Evolutionary conservation across 2,329 filamentous ascomycete genomes (phyloP).

Genomic region (Emericellopsis cladophorae): DNA sequence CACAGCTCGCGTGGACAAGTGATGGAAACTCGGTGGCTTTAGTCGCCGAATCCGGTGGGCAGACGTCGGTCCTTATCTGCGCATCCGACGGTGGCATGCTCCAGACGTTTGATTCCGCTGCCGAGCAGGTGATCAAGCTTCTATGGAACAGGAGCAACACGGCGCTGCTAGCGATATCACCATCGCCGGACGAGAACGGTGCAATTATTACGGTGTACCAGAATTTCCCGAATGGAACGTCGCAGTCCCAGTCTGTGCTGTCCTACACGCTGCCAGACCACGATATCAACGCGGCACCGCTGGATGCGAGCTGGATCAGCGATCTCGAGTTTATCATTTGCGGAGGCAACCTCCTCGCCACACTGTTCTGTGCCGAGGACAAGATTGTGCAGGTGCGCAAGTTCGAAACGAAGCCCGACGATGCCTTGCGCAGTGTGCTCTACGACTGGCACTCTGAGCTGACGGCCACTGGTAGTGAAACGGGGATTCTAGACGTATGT

Average conservation of each 20-base stretch:
- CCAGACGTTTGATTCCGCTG: constrained; percentile 41
- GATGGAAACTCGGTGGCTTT: constrained; percentile 44
- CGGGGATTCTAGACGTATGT: constrained; percentile 47
- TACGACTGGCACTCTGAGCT: constrained; percentile 41
- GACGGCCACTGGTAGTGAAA: constrained; percentile 46
- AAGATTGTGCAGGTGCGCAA: constrained; percentile 32
- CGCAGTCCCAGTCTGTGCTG: constrained; percentile 11
- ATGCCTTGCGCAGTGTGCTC: constrained; percentile 40
- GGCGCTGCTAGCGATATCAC: constrained; percentile 43
- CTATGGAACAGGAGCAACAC: constrained; percentile 45
- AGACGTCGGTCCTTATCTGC: constrained; percentile 44
- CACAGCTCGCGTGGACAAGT: constrained; percentile 47
- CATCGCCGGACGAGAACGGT: constrained; percentile 26
- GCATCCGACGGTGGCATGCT: constrained; percentile 36
- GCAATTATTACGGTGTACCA: constrained; percentile 44
- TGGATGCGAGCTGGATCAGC: constrained; percentile 49
- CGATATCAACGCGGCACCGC: constrained; percentile 33
- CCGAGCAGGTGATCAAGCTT: constrained; percentile 49
- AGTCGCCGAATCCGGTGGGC: constrained; percentile 39
- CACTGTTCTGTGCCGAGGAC: constrained; percentile 32
- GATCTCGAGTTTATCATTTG: constrained; percentile 46
- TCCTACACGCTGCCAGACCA: constrained; percentile 36
- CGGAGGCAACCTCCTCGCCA: constrained; percentile 40
- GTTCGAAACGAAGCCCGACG: constrained; percentile 39
- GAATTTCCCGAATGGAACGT: constrained; percentile 8